These are phyloP conservation scores for Coelastrella sp. DNA, from an alignment of 139 green algal genomes.

Conservation along the genomic window DNA sequence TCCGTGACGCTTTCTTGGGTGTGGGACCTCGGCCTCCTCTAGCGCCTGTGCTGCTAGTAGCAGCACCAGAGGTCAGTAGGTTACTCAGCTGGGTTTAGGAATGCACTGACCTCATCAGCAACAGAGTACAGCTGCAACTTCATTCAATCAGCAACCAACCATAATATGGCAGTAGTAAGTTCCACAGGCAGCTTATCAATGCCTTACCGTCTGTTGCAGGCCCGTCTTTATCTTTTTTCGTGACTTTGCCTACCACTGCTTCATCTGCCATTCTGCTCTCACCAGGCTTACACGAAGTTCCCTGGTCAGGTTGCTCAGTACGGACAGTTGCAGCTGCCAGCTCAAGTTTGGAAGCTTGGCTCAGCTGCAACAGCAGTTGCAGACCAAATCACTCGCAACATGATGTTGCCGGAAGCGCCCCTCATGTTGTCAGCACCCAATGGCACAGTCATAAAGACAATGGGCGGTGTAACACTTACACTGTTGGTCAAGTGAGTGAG, in stretches of 20 bases:
- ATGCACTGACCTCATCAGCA: no score
- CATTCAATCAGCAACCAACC: no score
- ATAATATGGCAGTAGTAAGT: no score
- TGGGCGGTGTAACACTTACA: not conserved
- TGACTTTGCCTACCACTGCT: not conserved
- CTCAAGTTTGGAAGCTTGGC: not conserved
- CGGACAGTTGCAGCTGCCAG: not conserved
- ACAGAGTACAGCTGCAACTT: no score
- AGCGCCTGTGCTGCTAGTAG: not conserved
- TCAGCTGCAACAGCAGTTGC: not conserved
- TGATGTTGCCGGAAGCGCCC: not conserved
- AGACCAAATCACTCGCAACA: constrained; percentile 15
- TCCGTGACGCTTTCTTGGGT: not conserved
- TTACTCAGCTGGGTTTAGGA: no score
- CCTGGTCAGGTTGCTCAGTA: not conserved
- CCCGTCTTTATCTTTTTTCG: no score
- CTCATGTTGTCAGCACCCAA: constrained; percentile 13
- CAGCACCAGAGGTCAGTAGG: not conserved
- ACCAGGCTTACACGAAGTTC: constrained; percentile 12
- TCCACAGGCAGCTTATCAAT: no score
- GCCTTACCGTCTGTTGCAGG: no score
- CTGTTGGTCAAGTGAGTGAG: constrained; percentile 19
- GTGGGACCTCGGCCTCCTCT: not conserved
- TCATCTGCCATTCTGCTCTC: not conserved
- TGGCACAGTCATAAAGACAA: not conserved